Base-by-base conservation (phyloP, 768 basidiomycete species). In the Tricholoma saponaceum region DNA sequence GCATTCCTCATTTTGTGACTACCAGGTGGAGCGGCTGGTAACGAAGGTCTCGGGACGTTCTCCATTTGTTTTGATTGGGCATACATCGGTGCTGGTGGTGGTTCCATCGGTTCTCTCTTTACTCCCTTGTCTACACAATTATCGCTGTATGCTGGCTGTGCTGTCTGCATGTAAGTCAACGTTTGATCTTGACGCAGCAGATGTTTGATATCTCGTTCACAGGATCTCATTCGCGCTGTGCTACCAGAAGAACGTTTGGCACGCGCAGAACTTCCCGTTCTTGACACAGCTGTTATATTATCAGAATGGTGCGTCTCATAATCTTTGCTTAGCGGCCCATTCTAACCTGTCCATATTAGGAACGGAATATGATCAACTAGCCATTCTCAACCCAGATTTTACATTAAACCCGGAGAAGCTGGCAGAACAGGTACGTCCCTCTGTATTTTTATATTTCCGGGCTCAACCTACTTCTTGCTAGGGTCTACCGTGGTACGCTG, bases 231-330 rank as follows among this genome's bases (percentile, higher is more conserved):
- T 81, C 69, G 76, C 73, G 64, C 74, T 71, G 0, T 71, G 69
- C 47, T 81, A 76, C 39, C 67, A 76, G 10, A 74, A 67, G 43
- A 85, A 88, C 58, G 69, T 77, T 10, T 87, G 84, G 85, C 67
- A 79, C 46, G 79, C 78, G 1, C 78, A 82, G 62, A 79, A 74
- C 62, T 84, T 86, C 72, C 85, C 85, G 1, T 85, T 85, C 70
- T 67, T 83, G 14, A 78, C 79, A 74, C 57, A 59, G 50, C 41
- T 59, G 2, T 49, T 59, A n/a, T 59, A 9, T 12, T 69, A 23
- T 77, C 78, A 60, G 64, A 60, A 60, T 33, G 59, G 59, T 53
- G 12, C 12, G 44, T 23, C 5, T 46, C 10, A 13, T 46, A 46
- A 46, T 12, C 10, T 23, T 13, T 18, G 10, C 14, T 12, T 3